Evolutionary conservation across 2,329 filamentous ascomycete genomes (phyloP).

Genomic region (Macroventuria anomochaeta): DNA sequence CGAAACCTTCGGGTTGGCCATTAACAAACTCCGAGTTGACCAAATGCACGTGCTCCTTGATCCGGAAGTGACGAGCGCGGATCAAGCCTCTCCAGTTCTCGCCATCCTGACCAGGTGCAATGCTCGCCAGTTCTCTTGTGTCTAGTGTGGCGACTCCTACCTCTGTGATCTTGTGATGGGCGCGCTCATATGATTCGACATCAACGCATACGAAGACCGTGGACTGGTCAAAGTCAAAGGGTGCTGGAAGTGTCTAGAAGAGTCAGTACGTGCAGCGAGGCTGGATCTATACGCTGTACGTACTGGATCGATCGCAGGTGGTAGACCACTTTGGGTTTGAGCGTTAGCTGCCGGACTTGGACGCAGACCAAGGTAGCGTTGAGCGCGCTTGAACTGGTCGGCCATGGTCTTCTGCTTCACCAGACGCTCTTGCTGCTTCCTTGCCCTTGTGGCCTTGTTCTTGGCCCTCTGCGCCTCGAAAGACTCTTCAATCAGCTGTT

Average conservation of each 20-base stretch:
- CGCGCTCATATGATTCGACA: constrained; percentile 78
- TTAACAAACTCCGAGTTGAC: constrained; percentile 71
- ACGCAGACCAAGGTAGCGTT: constrained; percentile 75
- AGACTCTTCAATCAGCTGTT: constrained; percentile 60
- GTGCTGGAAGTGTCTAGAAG: constrained; percentile 20
- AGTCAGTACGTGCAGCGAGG: neutral
- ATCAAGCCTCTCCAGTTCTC: constrained; percentile 72
- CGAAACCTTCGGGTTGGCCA: constrained; percentile 76
- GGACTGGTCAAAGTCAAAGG: constrained; percentile 53
- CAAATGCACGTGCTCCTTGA: constrained; percentile 70
- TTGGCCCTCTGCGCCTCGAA: constrained; percentile 59
- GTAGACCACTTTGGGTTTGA: neutral
- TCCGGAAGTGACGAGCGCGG: constrained; percentile 75
- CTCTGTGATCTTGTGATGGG: constrained; percentile 75
- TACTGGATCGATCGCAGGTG: constrained; percentile 26
- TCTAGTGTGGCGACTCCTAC: constrained; percentile 85
- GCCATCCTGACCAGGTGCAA: constrained; percentile 67
- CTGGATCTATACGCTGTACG: neutral
- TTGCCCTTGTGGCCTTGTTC: constrained; percentile 56
- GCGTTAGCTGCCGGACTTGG: constrained; percentile 25
- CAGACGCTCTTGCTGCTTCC: constrained; percentile 58
- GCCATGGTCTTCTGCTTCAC: constrained; percentile 60
- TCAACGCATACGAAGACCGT: constrained; percentile 79
- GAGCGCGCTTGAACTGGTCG: constrained; percentile 66
- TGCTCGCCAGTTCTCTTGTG: constrained; percentile 62